A percentile compares a stretch with the other conserved stretches of the same genome.
Conservation (phyloP, 768 basidiomycete genomes). For the Megacollybia marginata region DNA sequence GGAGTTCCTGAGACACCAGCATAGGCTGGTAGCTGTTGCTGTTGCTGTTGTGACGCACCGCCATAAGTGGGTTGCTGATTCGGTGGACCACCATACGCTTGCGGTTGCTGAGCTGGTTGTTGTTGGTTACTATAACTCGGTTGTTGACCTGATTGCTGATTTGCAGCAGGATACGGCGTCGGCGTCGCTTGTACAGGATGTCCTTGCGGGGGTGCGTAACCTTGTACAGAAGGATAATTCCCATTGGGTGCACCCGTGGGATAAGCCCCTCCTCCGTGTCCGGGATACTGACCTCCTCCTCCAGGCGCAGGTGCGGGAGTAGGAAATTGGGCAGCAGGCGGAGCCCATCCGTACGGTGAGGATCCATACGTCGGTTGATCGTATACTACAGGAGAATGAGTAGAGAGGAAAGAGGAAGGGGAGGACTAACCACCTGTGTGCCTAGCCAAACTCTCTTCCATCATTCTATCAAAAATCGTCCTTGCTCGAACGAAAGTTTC, state of each 20-base stretch:
- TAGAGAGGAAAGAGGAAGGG: background rate
- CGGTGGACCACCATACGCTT: no score
- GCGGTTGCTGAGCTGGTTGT: no score
- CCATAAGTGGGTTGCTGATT: no score
- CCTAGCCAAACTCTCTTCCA: conserved; percentile 81
- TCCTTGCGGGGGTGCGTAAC: no score
- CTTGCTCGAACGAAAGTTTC: conserved; percentile 87
- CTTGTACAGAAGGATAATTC: no score
- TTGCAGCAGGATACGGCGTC: no score
- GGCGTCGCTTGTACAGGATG: no score
- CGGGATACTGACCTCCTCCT: conserved; percentile 9
- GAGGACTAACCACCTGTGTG: conserved; percentile 50
- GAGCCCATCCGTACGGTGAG: conserved; percentile 44
- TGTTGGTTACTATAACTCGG: no score
- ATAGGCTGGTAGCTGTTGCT: no score
- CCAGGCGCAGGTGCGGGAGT: no score
- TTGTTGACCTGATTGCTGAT: no score
- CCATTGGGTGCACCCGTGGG: conserved; percentile 3
- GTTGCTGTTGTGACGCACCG: no score
- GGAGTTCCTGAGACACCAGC: background rate
- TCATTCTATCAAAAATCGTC: conserved; percentile 87
- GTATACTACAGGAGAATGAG: conserved; percentile 39
- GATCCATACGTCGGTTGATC: conserved; percentile 27
- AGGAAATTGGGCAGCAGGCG: conserved; percentile 31
- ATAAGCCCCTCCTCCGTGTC: background rate